A percentile compares a stretch with the other conserved stretches of the same genome.
These are phyloP conservation scores for Barbarea vulgaris DNA, from an alignment of 345 rosid genomes.

Conservation along the genomic window DNA sequence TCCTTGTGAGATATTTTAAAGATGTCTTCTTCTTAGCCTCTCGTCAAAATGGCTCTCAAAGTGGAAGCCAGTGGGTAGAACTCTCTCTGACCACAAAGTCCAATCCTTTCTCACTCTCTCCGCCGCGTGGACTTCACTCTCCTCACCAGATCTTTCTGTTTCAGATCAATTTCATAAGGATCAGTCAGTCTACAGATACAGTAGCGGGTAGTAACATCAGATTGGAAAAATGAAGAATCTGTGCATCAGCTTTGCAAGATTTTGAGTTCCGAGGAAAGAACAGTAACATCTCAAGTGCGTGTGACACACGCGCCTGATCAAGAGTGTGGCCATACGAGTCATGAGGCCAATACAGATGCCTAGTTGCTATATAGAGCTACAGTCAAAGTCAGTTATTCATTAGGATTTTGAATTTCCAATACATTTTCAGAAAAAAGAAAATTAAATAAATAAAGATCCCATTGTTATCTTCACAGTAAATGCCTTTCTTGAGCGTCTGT, in stretches of 20 bases:
- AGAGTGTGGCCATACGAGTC: constrained; percentile 25
- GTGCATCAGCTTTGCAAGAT: background rate
- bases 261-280: background rate
- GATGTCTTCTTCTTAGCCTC: constrained; percentile 35
- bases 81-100: constrained; percentile 29
- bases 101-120: constrained; percentile 24
- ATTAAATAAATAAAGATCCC: constrained; percentile 6
- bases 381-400: constrained; percentile 43
- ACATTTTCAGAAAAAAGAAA: constrained; percentile 16
- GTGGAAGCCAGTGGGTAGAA: constrained; percentile 37
- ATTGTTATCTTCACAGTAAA: constrained; percentile 42
- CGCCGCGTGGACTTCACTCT: constrained; percentile 26
- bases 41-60: constrained; percentile 30
- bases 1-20: constrained; percentile 32
- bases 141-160: background rate
- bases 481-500: constrained; percentile 43
- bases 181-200: constrained; percentile 19
- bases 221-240: constrained; percentile 2
- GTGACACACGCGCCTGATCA: constrained; percentile 34
- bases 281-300: constrained; percentile 12
- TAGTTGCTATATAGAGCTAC: constrained; percentile 42
- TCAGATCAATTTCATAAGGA: background rate
- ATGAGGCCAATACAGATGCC: constrained; percentile 30
- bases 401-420: constrained; percentile 31
- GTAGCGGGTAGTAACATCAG: background rate